A percentile compares a stretch with the other conserved stretches of the same genome.
Conservation (phyloP, 768 basidiomycete species). For the Clavaria fumosa region DNA sequence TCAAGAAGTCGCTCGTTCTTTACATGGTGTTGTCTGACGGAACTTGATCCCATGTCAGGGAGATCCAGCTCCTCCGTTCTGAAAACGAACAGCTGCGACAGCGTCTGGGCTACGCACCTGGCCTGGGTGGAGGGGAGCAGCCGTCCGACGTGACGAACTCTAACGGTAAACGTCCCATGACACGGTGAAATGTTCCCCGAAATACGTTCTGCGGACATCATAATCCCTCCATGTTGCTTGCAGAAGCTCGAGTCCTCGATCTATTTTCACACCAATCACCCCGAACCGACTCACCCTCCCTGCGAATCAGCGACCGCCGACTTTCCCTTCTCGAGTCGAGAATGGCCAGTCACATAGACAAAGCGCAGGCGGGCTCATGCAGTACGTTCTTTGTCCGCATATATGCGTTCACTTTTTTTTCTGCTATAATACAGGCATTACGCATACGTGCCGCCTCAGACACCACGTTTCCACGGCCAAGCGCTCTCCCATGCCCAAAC, state of each 20-base stretch:
- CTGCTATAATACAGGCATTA: conserved; percentile 36
- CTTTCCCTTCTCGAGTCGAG: conserved; percentile 18
- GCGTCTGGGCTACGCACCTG: conserved; percentile 11
- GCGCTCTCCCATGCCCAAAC: conserved; percentile 23
- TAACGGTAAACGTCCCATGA: conserved; percentile 57
- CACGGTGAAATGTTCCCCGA: too few relatives aligned
- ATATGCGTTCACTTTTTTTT: conserved; percentile 13
- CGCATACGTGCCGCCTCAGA: conserved; percentile 40
- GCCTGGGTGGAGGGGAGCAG: neutral
- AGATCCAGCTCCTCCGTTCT: conserved; percentile 25
- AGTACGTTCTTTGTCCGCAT: conserved; percentile 25
- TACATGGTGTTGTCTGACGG: too few relatives aligned
- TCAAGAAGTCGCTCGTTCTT: conserved; percentile 36
- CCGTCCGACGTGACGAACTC: conserved; percentile 21
- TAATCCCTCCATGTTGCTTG: too few relatives aligned
- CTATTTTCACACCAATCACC: conserved; percentile 36
- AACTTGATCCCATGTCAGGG: too few relatives aligned
- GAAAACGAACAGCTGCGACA: conserved; percentile 38
- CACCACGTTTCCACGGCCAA: conserved; percentile 25
- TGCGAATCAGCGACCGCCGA: conserved; percentile 38
- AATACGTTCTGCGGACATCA: too few relatives aligned
- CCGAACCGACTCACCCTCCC: conserved; percentile 57
- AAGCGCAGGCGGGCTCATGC: conserved; percentile 32
- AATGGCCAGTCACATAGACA: conserved; percentile 32
- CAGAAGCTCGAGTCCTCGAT: conserved; percentile 46